Evolutionary conservation across 306 rosid species (phyloP), one percentile per base, ranked within the genome.

Genomic region (Luffa aegyptiaca): DNA sequence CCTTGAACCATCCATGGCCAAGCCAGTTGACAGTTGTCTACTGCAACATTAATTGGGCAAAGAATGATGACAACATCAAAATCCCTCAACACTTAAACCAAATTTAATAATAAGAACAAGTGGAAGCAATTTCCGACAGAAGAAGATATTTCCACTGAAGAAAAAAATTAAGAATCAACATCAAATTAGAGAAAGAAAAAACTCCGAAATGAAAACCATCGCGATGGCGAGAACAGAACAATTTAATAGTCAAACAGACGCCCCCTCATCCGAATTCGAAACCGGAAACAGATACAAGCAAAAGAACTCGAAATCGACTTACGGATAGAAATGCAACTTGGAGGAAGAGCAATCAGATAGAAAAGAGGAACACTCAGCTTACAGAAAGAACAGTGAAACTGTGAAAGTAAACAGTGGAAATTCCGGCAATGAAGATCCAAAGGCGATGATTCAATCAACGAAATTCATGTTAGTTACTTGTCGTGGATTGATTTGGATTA

Each of bases 1-100:
- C 81, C 85, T 81, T 45, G 90, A 86, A 82, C 78, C 86, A 10
- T 80, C 93, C 97, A 95, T 92, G 61, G 89, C 82, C 65, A 85
- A 66, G 45, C 83, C 8, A 11, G 82, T 73, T 70, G 84, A 73
- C 59, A 79, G 68, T 78, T 85, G 79, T 79, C 44, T 86, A 70
- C 90, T 86, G 70, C 86, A 80, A 46, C 71, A 58, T 66, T 72
- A 66, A 70, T 2, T 14, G 20, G 8, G 17, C 20, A 37, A 71
- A 71, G 11, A 26, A 71, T 31, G 42, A 37, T 17, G 55, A 78
- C 44, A 63, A 35, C 70, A 36, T 57, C 3, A 20, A 39, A 59
- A 31, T 33, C 42, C 31, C 7, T 71, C 36, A 11, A 0, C 14
- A 63, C 45, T 62, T 33, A 73, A 75, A 17, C 36, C 55, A 45